Evolutionary conservation across 169 alveolate genomes (phyloP), one percentile per base, ranked within the genome.

Genomic region (Plasmodium chabaudi): DNA sequence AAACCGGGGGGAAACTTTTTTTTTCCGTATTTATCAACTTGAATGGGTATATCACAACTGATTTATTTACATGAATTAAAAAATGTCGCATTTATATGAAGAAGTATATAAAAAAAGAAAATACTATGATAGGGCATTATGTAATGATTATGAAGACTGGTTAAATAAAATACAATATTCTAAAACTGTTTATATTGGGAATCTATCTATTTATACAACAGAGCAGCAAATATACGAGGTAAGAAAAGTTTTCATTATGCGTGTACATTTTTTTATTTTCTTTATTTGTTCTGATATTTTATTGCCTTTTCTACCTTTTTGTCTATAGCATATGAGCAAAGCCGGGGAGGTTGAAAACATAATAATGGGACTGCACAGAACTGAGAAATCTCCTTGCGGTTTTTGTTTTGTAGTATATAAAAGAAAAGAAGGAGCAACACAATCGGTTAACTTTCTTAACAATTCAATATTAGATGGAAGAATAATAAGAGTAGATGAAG

Each of bases 191-290:
- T 93, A 93, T 23, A 94, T 93, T 21, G 96, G 96, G 5, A 93
- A 93, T 55, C 72, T 93, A 27, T 91, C 96, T 13, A 92, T 93
- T 79, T 82, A 94, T 10, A 93, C 96, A 19, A 93, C 96, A 17
- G 95, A 93, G 57, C 95, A 93, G 74, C 91, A 94, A 15, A 93
- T 93, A 55, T 94, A 93, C 86, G 95, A 93, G 94, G 96, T 93
- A 47, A 47, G 17, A 9, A 47, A 10, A 47, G n/a, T 13, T 0
- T 47, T 63, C 9, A 0, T 5, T 19, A 9, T 19, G 21, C 23
- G 4, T 7, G 15, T 44, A 21, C 65, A 9, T 59, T 15, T 49
- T 10, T n/a, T n/a, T n/a, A n/a, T n/a, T n/a, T n/a, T n/a, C n/a
- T n/a, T n/a, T n/a, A n/a, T n/a, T n/a, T n/a, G n/a, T n/a, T n/a